Percentiles rank a stretch among this genome's conserved stretches.
These are phyloP conservation scores for Suillus hirtellus DNA, from an alignment of 768 basidiomycete genomes.

Conservation along the genomic window DNA sequence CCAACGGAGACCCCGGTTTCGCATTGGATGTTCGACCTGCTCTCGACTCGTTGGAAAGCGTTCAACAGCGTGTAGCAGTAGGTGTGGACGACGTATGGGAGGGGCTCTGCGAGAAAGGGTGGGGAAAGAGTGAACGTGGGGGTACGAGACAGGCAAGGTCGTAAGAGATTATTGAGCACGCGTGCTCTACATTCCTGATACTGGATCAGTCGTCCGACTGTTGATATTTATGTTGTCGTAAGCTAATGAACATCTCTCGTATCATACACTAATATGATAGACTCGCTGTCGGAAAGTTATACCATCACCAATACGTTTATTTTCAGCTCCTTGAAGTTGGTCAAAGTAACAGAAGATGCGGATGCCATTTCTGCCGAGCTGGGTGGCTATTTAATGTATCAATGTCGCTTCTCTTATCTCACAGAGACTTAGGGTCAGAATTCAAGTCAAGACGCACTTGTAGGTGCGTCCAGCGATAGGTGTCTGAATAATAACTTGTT, in stretches of 20 bases:
- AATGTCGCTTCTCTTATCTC: neutral
- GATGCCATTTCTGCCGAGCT: neutral
- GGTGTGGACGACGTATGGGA: conserved; percentile 72
- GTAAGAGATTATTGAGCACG: neutral
- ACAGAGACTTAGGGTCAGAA: neutral
- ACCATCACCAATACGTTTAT: neutral
- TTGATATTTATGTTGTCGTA: neutral
- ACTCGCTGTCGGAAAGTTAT: neutral
- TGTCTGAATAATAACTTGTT: neutral
- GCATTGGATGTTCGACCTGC: conserved; percentile 95
- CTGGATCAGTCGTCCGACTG: neutral
- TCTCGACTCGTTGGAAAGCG: conserved; percentile 77
- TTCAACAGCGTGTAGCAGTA: conserved; percentile 69
- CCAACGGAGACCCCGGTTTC: conserved; percentile 93
- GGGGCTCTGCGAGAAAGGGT: conserved; percentile 32
- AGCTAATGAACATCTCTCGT: neutral
- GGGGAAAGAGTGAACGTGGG: conserved; percentile 18
- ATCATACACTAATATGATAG: neutral
- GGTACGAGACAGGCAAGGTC: neutral
- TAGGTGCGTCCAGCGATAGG: neutral
- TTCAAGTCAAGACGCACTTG: neutral
- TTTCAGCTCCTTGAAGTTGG: neutral
- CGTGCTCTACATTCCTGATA: neutral
- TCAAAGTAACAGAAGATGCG: neutral
- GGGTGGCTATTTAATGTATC: neutral